phyloP scores from a whole-genome alignment of 805 yeast species.

The Diddensiella santjacobensis region DNA sequence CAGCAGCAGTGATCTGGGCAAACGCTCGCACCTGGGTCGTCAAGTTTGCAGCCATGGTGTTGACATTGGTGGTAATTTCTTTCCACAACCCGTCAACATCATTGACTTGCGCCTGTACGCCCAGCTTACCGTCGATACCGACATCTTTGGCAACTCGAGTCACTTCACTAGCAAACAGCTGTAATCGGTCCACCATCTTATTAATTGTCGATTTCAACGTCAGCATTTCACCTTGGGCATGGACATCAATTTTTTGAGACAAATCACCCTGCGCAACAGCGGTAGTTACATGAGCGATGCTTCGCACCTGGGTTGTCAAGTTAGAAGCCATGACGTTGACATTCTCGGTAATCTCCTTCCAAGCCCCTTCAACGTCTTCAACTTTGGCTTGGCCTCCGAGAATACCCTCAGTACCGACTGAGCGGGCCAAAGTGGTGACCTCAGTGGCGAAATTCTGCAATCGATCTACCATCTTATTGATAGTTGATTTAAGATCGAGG shows the following conservation, averaged over 20 bases:
- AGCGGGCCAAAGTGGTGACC: constrained; percentile 79
- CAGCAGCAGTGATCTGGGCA: constrained; percentile 91
- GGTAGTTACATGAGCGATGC: constrained; percentile 85
- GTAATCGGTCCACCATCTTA: constrained; percentile 89
- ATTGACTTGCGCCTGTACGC: constrained; percentile 86
- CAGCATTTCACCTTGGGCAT: constrained; percentile 85
- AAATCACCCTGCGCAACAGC: constrained; percentile 91
- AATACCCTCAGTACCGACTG: constrained; percentile 86
- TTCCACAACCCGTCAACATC: constrained; percentile 93
- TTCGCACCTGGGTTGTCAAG: constrained; percentile 81
- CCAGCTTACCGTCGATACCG: constrained; percentile 89
- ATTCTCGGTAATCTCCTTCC: constrained; percentile 81
- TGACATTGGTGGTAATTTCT: constrained; percentile 85
- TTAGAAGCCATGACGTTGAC: constrained; percentile 87
- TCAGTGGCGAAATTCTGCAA: constrained; percentile 77
- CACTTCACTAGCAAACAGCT: constrained; percentile 83
- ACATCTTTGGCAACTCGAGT: constrained; percentile 89
- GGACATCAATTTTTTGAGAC: constrained; percentile 80
- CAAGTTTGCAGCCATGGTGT: constrained; percentile 90
- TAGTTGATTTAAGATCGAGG: constrained; percentile 74
- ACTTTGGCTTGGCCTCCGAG: constrained; percentile 85
- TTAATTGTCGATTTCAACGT: constrained; percentile 83
- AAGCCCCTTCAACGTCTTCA: constrained; percentile 77
- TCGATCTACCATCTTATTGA: constrained; percentile 86
- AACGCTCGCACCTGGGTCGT: constrained; percentile 91